Evolutionary conservation across 169 alveolate genomes (phyloP), one percentile per base, ranked within the genome.

Genomic region (Toxoplasma gondii): DNA sequence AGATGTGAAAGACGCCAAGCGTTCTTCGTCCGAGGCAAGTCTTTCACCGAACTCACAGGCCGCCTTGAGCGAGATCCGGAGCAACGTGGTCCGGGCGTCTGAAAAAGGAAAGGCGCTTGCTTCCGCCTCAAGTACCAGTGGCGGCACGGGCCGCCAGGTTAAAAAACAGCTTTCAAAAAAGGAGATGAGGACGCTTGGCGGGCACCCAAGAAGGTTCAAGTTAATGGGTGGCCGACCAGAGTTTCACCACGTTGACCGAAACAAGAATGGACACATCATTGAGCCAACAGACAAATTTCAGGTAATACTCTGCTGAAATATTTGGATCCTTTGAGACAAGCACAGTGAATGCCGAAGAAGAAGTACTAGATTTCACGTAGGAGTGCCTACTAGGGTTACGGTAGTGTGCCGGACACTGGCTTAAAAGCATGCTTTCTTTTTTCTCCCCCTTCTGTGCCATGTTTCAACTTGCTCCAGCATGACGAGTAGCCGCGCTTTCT

Each of bases 201-300:
- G 95, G 12, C 88, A 88, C 80, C 45, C 86, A 19, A 53, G 95
- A 67, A 86, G 95, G 49, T 93, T 39, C 90, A 91, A 93, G 58
- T 87, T 93, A 19, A 64, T 93, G 87, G 93, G 95, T 2, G 97
- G 96, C 53, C 95, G 95, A 24, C 97, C 97, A 12, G 98, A 97
- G 93, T 97, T 97, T 96, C 98, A 97, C 96, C 96, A 97, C 95
- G 94, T 97, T n/a, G 98, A 97, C 81, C 96, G 98, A 69, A 97
- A 97, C 95, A 86, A 95, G 86, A 97, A 97, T 95, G 97, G 97
- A 19, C 93, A 95, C 41, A 97, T 97, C 34, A 95, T 96, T 81
- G 98, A 97, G 92, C 98, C 98, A 16, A 97, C 98, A 34, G 98
- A 97, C 95, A 91, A 95, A 22, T 97, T 97, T 94, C 94, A 96